Evolutionary conservation across 805 yeast species (phyloP).

Genomic region (Komagataella phaffii): DNA sequence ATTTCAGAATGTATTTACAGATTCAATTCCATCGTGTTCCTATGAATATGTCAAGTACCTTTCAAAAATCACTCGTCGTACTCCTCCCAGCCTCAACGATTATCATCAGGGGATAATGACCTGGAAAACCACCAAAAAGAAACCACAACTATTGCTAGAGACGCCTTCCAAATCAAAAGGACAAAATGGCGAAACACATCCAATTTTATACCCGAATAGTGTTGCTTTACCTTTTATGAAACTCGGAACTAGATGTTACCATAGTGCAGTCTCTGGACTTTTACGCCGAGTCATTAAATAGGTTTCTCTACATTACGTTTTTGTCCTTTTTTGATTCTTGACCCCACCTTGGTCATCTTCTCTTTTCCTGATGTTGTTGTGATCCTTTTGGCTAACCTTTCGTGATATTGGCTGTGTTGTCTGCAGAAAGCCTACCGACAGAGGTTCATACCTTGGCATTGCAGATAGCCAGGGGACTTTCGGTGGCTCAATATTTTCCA

Average conservation of each 20-base stretch:
- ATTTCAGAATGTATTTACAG: not conserved
- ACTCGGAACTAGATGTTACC: not conserved
- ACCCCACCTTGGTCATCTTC: not conserved
- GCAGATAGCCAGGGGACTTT: conserved; percentile 32
- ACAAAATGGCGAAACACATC: not conserved
- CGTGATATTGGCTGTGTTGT: conserved; percentile 31
- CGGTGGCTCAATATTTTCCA: conserved; percentile 10
- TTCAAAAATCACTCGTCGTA: conserved; percentile 2
- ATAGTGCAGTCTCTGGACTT: not conserved
- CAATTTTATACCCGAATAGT: not conserved
- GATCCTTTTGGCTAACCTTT: conserved; percentile 14
- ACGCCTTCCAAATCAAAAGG: not conserved
- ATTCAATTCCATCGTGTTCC: not conserved
- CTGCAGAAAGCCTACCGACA: conserved; percentile 27
- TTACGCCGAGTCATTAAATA: not conserved
- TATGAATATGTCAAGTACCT: conserved; percentile 1
- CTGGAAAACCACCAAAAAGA: not conserved
- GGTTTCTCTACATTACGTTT: not conserved
- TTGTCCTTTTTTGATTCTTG: not conserved
- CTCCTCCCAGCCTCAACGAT: conserved; percentile 2
- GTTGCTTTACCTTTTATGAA: not conserved
- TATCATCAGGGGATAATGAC: not conserved
- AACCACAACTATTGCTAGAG: not conserved
- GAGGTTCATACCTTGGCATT: conserved; percentile 18
- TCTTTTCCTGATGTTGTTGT: conserved; percentile 2